phyloP scores from a whole-genome alignment of 768 basidiomycete species.

The Lactarius trivialis region DNA sequence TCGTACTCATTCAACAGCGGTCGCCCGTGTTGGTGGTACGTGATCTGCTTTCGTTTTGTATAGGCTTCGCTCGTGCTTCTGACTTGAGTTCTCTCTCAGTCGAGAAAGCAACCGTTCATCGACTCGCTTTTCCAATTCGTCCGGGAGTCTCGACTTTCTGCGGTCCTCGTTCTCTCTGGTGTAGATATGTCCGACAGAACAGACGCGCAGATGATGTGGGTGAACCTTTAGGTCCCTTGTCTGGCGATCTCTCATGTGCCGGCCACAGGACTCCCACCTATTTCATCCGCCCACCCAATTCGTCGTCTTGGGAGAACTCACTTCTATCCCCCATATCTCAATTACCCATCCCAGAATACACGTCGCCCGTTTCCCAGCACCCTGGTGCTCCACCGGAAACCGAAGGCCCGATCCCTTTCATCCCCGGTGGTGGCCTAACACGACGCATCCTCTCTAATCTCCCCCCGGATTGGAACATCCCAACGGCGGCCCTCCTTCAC shows the following conservation, averaged over 20 bases:
- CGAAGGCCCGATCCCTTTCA: constrained; percentile 50
- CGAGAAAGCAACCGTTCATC: constrained; percentile 62
- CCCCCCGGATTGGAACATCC: constrained; percentile 43
- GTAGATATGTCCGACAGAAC: constrained; percentile 69
- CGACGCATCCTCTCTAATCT: constrained; percentile 49
- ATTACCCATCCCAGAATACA: constrained; percentile 50
- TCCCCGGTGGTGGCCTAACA: constrained; percentile 73
- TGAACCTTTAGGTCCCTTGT: not conserved
- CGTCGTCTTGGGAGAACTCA: constrained; percentile 40
- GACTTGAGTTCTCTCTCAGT: constrained; percentile 32
- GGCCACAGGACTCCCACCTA: constrained; percentile 58
- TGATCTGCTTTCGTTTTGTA: constrained; percentile 6
- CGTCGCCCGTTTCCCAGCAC: constrained; percentile 40
- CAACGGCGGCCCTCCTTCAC: constrained; percentile 56
- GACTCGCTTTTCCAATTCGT: constrained; percentile 53
- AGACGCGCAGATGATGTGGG: constrained; percentile 74
- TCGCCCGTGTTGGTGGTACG: constrained; percentile 73
- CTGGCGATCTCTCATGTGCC: not conserved
- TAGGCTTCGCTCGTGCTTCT: not conserved
- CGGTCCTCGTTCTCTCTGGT: constrained; percentile 62
- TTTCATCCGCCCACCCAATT: constrained; percentile 41
- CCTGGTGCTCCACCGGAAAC: constrained; percentile 27
- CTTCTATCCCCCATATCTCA: constrained; percentile 38
- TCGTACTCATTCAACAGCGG: constrained; percentile 71
- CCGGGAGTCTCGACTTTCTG: constrained; percentile 39